These are phyloP conservation scores for Trametes punicea DNA, from an alignment of 768 basidiomycete genomes.

Conservation along the genomic window DNA sequence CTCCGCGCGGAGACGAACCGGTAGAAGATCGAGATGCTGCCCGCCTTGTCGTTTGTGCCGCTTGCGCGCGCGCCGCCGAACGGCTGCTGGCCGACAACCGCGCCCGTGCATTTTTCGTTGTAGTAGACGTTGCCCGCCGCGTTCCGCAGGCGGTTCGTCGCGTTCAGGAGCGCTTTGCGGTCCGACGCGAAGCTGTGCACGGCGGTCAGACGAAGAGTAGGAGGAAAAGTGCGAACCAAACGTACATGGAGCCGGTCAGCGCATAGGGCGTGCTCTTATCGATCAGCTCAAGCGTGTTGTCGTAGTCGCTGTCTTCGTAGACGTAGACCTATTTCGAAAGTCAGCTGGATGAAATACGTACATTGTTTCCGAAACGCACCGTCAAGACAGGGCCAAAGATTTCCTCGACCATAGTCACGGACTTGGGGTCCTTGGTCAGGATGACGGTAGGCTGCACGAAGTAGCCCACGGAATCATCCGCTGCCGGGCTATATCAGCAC, in stretches of 20 bases:
- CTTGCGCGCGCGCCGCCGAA: constrained; percentile 92
- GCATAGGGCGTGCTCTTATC: constrained; percentile 86
- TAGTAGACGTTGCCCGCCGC: constrained; percentile 97
- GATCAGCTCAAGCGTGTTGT: constrained; percentile 82
- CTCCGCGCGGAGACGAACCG: constrained; percentile 85
- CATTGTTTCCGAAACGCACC: constrained; percentile 34
- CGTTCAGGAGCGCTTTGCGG: constrained; percentile 73
- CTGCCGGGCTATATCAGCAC: constrained; percentile 34
- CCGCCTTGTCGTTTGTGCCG: constrained; percentile 98
- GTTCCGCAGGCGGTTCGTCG: constrained; percentile 82
- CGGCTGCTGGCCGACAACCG: constrained; percentile 97
- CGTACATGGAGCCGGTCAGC: constrained; percentile 92
- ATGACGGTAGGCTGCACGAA: constrained; percentile 95
- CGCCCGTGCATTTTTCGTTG: constrained; percentile 97
- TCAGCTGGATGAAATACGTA: not conserved
- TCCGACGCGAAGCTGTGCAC: constrained; percentile 71
- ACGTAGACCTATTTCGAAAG: constrained; percentile 66
- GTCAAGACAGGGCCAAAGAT: constrained; percentile 97
- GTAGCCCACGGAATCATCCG: constrained; percentile 88
- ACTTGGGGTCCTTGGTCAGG: constrained; percentile 84
- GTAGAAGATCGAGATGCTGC: constrained; percentile 72
- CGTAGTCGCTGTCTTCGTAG: constrained; percentile 83
- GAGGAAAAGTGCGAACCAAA: constrained; percentile 14
- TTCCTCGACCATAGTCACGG: constrained; percentile 89
- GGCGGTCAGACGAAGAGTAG: constrained; percentile 11